A percentile compares a stretch with the other conserved stretches of the same genome.
phyloP scores from a whole-genome alignment of 495 filamentous ascomycete genomes.

The Lineolata rhizophorae region DNA sequence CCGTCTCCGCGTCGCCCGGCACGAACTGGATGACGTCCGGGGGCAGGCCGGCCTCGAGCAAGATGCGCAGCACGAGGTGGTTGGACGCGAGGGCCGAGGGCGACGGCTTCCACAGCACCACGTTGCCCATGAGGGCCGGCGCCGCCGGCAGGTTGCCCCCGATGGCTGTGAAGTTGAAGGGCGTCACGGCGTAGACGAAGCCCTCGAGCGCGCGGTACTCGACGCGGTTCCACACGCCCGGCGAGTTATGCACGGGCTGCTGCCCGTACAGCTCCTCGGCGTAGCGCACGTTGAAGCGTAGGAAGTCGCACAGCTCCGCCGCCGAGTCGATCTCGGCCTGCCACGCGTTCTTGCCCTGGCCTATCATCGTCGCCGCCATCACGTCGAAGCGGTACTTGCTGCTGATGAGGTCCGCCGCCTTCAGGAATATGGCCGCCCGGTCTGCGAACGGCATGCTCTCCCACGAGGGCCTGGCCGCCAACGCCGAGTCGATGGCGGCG shows the following conservation, averaged over 20 bases:
- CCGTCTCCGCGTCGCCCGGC: slow-evolving; percentile 20
- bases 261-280: slow-evolving; percentile 20
- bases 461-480: slow-evolving; percentile 65
- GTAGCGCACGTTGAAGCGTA: slow-evolving; percentile 30
- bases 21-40: slow-evolving; percentile 22
- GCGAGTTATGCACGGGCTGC: slow-evolving; percentile 19
- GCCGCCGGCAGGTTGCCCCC: slow-evolving; percentile 20
- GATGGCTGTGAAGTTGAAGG: slow-evolving; percentile 25
- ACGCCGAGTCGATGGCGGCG: slow-evolving; percentile 54
- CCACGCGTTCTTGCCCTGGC: slow-evolving; percentile 92
- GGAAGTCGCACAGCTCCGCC: slow-evolving; percentile 77
- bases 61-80: slow-evolving; percentile 19
- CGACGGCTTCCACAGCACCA: slow-evolving; percentile 22
- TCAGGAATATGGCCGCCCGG: slow-evolving; percentile 81
- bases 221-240: slow-evolving; percentile 21
- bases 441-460: slow-evolving; percentile 65
- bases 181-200: slow-evolving; percentile 22
- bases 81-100: slow-evolving; percentile 20
- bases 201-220: slow-evolving; percentile 23
- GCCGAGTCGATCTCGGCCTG: slow-evolving; percentile 93
- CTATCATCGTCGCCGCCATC: slow-evolving; percentile 83
- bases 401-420: slow-evolving; percentile 72
- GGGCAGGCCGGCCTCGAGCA: slow-evolving; percentile 21
- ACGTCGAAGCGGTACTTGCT: slow-evolving; percentile 83
- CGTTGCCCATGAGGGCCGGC: slow-evolving; percentile 22